Conservation (phyloP, 352 stramenopile genomes). For the Phytophthora cryptogea region DNA sequence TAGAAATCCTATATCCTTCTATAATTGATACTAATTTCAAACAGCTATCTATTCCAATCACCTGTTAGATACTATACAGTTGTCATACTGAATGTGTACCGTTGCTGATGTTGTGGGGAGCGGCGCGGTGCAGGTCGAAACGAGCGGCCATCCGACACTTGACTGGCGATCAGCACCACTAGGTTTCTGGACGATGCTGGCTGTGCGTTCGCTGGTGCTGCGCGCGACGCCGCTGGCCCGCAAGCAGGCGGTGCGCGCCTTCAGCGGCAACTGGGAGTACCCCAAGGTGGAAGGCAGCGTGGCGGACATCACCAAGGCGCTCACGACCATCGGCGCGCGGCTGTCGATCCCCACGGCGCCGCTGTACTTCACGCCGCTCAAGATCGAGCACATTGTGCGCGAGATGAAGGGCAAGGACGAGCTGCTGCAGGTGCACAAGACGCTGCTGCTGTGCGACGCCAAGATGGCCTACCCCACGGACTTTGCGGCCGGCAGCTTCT, state of each 20-base stretch:
- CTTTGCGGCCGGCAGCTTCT: conserved; percentile 68
- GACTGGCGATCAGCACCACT: conserved; percentile 10
- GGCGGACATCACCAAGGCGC: conserved; percentile 65
- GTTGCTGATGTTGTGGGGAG: no score
- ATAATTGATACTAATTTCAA: background rate
- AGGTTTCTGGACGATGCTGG: conserved; percentile 25
- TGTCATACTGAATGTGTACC: background rate
- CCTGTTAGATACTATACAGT: background rate
- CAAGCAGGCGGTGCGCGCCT: conserved; percentile 45
- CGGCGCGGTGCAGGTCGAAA: background rate
- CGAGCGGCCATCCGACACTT: conserved; percentile 18
- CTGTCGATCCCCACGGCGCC: conserved; percentile 80
- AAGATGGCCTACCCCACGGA: conserved; percentile 77
- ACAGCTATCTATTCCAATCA: no score
- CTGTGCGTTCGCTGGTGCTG: conserved; percentile 27
- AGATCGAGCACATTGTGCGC: conserved; percentile 84
- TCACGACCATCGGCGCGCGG: conserved; percentile 72
- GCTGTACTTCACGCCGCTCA: conserved; percentile 81
- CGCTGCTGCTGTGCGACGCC: conserved; percentile 76
- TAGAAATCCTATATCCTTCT: background rate
- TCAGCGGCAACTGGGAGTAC: conserved; percentile 86
- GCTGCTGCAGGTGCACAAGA: conserved; percentile 66
- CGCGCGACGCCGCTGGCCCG: conserved; percentile 13
- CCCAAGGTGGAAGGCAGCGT: conserved; percentile 78
- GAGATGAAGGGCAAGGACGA: conserved; percentile 81